Conservation (phyloP, 352 stramenopile genomes). For the Globisporangium cederbergense region DNA sequence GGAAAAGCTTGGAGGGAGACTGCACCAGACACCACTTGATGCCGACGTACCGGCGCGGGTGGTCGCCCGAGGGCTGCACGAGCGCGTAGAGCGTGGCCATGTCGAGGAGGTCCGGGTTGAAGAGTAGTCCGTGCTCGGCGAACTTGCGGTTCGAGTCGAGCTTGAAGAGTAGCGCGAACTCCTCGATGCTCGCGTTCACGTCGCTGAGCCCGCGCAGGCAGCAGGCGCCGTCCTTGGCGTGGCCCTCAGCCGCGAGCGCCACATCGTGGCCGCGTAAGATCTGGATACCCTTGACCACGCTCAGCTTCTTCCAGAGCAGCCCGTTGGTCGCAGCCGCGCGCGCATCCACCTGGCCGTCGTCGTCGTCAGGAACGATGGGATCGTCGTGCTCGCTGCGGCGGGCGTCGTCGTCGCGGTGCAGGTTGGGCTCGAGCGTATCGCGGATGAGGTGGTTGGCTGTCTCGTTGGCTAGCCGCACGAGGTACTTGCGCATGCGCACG, state of each 20-base stretch:
- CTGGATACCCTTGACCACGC: constrained; percentile 44
- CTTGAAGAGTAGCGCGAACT: constrained; percentile 83
- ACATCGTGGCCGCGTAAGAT: constrained; percentile 48
- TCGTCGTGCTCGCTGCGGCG: neutral
- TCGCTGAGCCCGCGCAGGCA: constrained; percentile 65
- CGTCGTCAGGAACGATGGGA: neutral
- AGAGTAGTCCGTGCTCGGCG: constrained; percentile 69
- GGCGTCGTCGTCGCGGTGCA: constrained; percentile 12
- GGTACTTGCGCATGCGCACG: constrained; percentile 71
- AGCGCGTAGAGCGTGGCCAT: constrained; percentile 73
- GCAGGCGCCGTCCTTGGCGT: constrained; percentile 22
- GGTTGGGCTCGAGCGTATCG: constrained; percentile 57
- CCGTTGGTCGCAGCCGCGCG: constrained; percentile 12
- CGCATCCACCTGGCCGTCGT: constrained; percentile 11
- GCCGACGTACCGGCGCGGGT: constrained; percentile 71
- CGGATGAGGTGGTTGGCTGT: constrained; percentile 78
- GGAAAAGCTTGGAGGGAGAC: constrained; percentile 67
- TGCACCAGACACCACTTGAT: constrained; percentile 82
- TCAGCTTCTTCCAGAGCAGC: constrained; percentile 60
- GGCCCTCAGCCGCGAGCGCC: constrained; percentile 27
- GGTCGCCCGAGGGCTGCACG: constrained; percentile 61
- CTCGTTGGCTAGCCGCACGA: constrained; percentile 75
- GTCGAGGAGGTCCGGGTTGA: constrained; percentile 74
- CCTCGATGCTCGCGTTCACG: constrained; percentile 78
- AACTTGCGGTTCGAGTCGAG: constrained; percentile 60